These are phyloP conservation scores for Berberis thunbergii DNA, from an alignment of 164 flowering plant genomes.

Conservation along the genomic window DNA sequence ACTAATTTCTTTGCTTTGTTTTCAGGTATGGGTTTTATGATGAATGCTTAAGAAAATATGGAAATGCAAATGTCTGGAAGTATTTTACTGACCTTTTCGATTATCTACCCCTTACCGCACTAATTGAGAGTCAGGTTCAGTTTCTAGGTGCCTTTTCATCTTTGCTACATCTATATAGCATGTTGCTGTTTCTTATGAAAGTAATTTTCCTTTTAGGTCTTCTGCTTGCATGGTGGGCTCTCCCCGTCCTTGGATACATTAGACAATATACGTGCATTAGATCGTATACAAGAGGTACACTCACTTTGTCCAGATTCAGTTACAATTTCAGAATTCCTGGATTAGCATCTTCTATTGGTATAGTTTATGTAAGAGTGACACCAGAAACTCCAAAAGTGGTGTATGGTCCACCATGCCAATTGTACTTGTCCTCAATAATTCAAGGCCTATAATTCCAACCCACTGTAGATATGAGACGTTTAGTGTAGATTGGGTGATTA, in stretches of 20 bases:
- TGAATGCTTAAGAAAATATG: conserved; percentile 46
- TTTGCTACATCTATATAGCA: not conserved
- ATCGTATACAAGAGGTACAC: conserved; percentile 42
- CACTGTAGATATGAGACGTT: too few relatives aligned
- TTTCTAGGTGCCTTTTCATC: conserved; percentile 3
- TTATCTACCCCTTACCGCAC: conserved; percentile 44
- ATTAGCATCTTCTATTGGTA: too few relatives aligned
- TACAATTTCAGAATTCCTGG: not conserved
- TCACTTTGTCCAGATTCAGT: not conserved
- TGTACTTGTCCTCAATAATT: too few relatives aligned
- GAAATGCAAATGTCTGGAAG: conserved; percentile 53
- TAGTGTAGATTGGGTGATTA: too few relatives aligned
- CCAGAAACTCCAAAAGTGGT: too few relatives aligned
- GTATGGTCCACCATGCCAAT: too few relatives aligned
- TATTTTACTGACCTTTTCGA: conserved; percentile 43
- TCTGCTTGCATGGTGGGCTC: conserved; percentile 45
- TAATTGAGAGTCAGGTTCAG: conserved; percentile 35
- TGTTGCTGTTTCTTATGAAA: not conserved
- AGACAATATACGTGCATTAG: conserved; percentile 35
- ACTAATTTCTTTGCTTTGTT: conserved; percentile 2
- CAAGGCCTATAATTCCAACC: too few relatives aligned
- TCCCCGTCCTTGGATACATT: conserved; percentile 44
- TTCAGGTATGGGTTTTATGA: conserved; percentile 45
- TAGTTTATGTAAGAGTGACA: too few relatives aligned
- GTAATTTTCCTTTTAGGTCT: conserved; percentile 18